These are phyloP conservation scores for Trichosanthes truncata DNA, from an alignment of 306 rosid species.

Conservation along the genomic window DNA sequence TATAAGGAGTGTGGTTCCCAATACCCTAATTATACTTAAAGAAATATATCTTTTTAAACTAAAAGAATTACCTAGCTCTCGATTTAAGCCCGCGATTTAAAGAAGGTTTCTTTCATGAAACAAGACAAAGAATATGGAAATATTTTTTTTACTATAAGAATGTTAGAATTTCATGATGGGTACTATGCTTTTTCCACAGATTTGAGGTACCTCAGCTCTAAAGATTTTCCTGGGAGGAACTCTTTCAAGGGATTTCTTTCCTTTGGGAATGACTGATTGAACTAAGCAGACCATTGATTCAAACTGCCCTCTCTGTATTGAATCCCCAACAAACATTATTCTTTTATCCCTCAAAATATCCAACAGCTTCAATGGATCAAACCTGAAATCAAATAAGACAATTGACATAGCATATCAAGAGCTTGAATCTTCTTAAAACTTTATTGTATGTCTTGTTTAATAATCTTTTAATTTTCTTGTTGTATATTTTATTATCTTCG, in stretches of 20 bases:
- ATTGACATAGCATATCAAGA: not conserved
- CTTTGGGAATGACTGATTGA: slow-evolving; percentile 67
- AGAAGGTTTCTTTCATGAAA: too few relatives aligned
- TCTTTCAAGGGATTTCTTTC: slow-evolving; percentile 60
- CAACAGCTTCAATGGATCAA: slow-evolving; percentile 72
- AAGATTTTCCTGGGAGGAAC: slow-evolving; percentile 82
- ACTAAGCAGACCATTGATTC: slow-evolving; percentile 80
- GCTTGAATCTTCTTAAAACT: not conserved
- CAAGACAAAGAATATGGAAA: too few relatives aligned
- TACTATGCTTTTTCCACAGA: not conserved
- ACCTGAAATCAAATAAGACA: slow-evolving; percentile 27
- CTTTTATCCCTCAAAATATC: slow-evolving; percentile 63
- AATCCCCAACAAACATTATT: slow-evolving; percentile 86
- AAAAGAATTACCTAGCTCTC: too few relatives aligned
- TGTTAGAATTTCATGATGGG: not conserved
- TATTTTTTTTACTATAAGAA: not conserved
- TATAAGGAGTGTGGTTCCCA: too few relatives aligned
- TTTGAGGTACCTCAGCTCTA: slow-evolving; percentile 41
- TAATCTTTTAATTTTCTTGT: not conserved
- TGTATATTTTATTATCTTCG: not conserved
- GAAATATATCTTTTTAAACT: too few relatives aligned
- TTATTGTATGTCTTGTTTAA: not conserved
- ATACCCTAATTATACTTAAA: too few relatives aligned
- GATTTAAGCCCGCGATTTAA: too few relatives aligned
- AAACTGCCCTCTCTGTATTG: slow-evolving; percentile 80